Evolutionary conservation across 208 protist genomes (phyloP).

Genomic region (Hexamita inflata): DNA sequence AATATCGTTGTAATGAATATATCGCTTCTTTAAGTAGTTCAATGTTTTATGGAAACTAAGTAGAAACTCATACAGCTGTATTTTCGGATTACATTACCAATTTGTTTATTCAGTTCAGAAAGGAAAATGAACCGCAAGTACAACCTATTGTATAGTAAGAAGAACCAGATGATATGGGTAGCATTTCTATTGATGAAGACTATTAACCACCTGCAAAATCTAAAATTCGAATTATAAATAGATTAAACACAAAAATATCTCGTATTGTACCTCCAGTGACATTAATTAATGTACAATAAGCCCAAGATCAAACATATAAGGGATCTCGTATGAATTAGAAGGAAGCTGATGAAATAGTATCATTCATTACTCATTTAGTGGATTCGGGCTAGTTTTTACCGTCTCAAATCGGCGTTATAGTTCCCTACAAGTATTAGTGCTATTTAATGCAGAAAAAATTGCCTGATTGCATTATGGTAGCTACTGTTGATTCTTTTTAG

Average conservation of each 20-base stretch:
- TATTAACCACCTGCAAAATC: not conserved
- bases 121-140: no score
- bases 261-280: not conserved
- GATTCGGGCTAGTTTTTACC: not conserved
- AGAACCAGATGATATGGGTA: not conserved
- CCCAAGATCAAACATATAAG: not conserved
- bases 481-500: not conserved
- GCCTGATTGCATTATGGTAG: not conserved
- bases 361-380: not conserved
- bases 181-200: not conserved
- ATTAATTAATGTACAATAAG: not conserved
- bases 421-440: not conserved
- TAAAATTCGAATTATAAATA: not conserved
- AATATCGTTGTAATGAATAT: not conserved
- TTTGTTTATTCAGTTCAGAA: no score
- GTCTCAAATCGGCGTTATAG: not conserved
- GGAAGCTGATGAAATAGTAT: not conserved
- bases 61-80: not conserved
- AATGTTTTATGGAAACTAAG: not conserved
- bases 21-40: not conserved
- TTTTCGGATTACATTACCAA: no score
- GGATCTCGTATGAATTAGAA: not conserved
- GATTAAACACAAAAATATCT: not conserved
- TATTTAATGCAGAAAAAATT: not conserved
- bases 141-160: not conserved